Evolutionary conservation across 164 flowering plant genomes (phyloP), one percentile per base, ranked within the genome.

Genomic region (Magnolia changhungtana): DNA sequence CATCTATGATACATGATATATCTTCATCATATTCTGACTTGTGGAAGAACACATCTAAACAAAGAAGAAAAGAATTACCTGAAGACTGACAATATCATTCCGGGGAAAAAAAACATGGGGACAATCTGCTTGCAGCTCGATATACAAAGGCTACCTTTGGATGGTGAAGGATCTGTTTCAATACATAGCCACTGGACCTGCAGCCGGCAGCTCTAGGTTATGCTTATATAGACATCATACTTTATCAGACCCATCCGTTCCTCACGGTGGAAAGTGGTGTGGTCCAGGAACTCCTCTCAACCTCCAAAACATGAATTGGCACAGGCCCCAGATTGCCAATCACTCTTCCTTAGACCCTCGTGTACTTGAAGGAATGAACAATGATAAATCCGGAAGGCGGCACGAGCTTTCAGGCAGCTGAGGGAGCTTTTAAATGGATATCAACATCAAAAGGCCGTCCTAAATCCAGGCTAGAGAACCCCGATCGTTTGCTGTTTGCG

Each of bases 401-500:
- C 83, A 81, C 69, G 78, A 76, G 74, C 81, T 79, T 67, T 50
- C 63, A 78, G 24, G 37, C 16, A 21, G 9, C 7, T 14, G 55
- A 37, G 16, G 51, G 23, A 49, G 72, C n/a, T 19, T 21, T 45
- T 23, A 52, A 74, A n/a, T 75, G 70, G 8, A 66, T 13, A 51
- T 27, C 23, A 10, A 27, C 8, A 27, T 51, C 20, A 14, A 23
- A 52, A 8, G 9, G 49, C 13, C n/a, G 16, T 10, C 51, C 80
- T 85, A 96, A 77, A 94, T 93, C 98, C 98, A 96, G 77, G 99
- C 98, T 78, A 94, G 92, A 77, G 98, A 89, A 75, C 98, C 98
- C 75, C 96, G 89, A 69, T 94, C 99, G 78, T 87, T 96, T 66
- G 92, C 69, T 70, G 83, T 90, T 87, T 90, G 99, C 63, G 99